A percentile compares a stretch with the other conserved stretches of the same genome.
Evolutionary conservation across 768 basidiomycete species (phyloP).

Genomic region (Xanthoconium purpureum): DNA sequence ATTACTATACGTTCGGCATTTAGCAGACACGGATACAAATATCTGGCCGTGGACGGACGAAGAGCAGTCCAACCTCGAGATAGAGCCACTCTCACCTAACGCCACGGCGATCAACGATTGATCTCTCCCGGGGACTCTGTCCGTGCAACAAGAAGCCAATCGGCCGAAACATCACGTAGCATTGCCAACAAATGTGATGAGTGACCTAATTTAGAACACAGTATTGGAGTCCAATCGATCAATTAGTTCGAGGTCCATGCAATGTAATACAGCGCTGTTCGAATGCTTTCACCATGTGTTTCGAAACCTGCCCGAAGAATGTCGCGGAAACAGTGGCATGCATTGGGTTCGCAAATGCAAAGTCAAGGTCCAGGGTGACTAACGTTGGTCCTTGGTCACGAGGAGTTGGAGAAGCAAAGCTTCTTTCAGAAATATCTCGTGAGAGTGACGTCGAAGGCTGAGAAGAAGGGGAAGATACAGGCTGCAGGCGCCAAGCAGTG

Average conservation of each 20-base stretch:
- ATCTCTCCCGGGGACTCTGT: background rate
- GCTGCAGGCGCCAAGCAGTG: conserved; percentile 73
- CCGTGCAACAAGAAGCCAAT: background rate
- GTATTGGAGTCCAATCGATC: background rate
- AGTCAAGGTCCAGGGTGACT: conserved; percentile 81
- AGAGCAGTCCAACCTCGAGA: background rate
- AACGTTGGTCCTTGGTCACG: conserved; percentile 55
- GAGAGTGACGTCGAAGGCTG: conserved; percentile 30
- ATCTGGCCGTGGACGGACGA: background rate
- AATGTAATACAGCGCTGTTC: conserved; percentile 76
- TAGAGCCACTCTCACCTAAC: background rate
- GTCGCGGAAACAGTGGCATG: conserved; percentile 79
- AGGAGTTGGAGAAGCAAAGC: background rate
- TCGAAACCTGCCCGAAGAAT: conserved; percentile 85
- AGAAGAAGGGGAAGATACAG: conserved; percentile 44
- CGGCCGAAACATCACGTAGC: background rate
- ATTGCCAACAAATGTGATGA: background rate
- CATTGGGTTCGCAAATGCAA: conserved; percentile 82
- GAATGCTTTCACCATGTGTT: conserved; percentile 89
- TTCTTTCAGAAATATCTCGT: conserved; percentile 2
- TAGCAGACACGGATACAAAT: background rate
- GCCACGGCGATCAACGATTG: background rate
- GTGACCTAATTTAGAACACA: background rate
- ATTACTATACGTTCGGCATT: background rate
- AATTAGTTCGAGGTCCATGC: conserved; percentile 50